Evolutionary conservation across 352 stramenopile species (phyloP).

Genomic region (Globisporangium carolinianum): DNA sequence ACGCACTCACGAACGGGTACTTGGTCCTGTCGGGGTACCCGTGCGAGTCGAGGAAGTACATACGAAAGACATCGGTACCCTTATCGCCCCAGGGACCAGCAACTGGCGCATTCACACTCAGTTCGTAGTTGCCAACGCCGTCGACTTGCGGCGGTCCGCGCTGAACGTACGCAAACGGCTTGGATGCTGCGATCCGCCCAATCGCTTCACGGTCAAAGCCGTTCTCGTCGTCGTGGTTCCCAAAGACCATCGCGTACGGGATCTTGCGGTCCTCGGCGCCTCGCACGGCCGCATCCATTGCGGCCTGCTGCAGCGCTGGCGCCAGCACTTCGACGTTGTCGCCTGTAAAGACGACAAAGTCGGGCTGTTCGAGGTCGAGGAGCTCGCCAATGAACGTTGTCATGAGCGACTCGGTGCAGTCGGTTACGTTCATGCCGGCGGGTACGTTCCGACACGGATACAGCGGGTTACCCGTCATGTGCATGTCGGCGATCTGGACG

Average conservation of each 20-base stretch:
- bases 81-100: constrained; percentile 28
- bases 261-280: constrained; percentile 35
- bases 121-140: constrained; percentile 60
- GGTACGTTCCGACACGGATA: constrained; percentile 24
- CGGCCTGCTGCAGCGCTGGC: constrained; percentile 14
- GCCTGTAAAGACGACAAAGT: constrained; percentile 60
- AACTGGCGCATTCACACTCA: constrained; percentile 34
- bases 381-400: constrained; percentile 46
- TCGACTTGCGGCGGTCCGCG: constrained; percentile 34
- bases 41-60: constrained; percentile 71
- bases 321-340: constrained; percentile 47
- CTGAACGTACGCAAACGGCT: constrained; percentile 40
- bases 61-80: constrained; percentile 36
- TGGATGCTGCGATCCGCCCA: constrained; percentile 21
- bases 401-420: constrained; percentile 41
- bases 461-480: constrained; percentile 38
- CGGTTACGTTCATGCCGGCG: constrained; percentile 8
- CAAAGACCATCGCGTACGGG: constrained; percentile 51
- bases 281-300: constrained; percentile 28
- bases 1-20: constrained; percentile 19
- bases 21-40: constrained; percentile 20
- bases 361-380: constrained; percentile 46
- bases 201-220: constrained; percentile 36
- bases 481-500: constrained; percentile 63
- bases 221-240: constrained; percentile 58